These are phyloP conservation scores for Myxozyma lipomycoides DNA, from an alignment of 805 yeast genomes.

Conservation along the genomic window DNA sequence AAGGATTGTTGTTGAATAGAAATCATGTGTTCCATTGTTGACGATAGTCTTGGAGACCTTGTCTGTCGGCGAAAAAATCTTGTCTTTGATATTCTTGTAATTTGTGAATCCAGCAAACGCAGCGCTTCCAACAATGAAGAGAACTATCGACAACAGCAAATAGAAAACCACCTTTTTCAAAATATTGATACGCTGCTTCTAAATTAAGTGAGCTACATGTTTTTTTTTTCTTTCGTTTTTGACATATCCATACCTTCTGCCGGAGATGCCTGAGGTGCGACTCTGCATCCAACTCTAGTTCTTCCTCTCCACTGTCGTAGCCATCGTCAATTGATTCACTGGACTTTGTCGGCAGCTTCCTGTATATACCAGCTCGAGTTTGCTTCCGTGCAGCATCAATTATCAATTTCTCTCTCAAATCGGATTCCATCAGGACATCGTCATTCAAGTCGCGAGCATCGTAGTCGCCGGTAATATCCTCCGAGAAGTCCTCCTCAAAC, in stretches of 20 bases:
- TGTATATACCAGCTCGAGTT: slow-evolving; percentile 5
- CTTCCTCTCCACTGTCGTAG: slow-evolving; percentile 9
- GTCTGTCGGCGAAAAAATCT: neutral
- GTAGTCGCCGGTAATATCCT: slow-evolving; percentile 26
- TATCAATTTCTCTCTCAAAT: slow-evolving; percentile 17
- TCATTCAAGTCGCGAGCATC: slow-evolving; percentile 12
- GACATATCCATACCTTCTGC: slow-evolving; percentile 10
- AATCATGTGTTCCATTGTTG: slow-evolving; percentile 62
- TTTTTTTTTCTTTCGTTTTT: neutral
- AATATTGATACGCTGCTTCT: slow-evolving; percentile 19
- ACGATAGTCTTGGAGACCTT: slow-evolving; percentile 27
- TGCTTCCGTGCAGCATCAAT: slow-evolving; percentile 9
- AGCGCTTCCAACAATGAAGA: slow-evolving; percentile 19
- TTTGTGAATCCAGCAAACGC: slow-evolving; percentile 17
- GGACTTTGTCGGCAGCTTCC: slow-evolving; percentile 1
- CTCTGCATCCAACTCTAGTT: slow-evolving; percentile 26
- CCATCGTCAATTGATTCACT: neutral
- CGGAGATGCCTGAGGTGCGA: slow-evolving; percentile 20
- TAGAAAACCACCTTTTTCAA: slow-evolving; percentile 13
- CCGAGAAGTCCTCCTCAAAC: slow-evolving; percentile 15
- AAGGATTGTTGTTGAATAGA: slow-evolving; percentile 74
- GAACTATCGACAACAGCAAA: slow-evolving; percentile 4
- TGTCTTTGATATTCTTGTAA: slow-evolving; percentile 4
- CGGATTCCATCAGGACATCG: slow-evolving; percentile 15
- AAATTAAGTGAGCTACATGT: neutral